Evolutionary conservation across 23 red algal species (phyloP).

Genomic region (Gracilaria caudata): DNA sequence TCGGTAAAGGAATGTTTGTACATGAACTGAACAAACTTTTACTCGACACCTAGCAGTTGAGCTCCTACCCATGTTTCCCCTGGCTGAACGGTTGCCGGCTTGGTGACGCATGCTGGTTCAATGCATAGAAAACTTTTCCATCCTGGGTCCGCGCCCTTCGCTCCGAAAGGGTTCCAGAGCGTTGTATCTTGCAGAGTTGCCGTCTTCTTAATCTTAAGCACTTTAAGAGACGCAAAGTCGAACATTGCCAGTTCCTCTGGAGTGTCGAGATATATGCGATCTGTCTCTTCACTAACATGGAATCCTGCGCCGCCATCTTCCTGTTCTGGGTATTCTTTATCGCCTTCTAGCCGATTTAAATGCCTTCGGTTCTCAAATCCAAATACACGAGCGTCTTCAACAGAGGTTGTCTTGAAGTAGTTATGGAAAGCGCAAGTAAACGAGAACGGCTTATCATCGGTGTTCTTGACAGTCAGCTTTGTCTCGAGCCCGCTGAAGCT

Average conservation of each 20-base stretch:
- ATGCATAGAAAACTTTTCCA: slow-evolving; percentile 97
- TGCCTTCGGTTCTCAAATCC: slow-evolving; percentile 80
- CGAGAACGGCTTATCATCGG: slow-evolving; percentile 67
- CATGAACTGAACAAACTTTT: slow-evolving; percentile 20
- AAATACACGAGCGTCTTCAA: slow-evolving; percentile 82
- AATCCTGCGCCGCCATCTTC: slow-evolving; percentile 76
- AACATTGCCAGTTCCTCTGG: slow-evolving; percentile 94
- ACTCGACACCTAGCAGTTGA: slow-evolving; percentile 90
- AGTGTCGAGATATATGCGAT: slow-evolving; percentile 80
- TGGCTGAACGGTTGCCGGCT: slow-evolving; percentile 74
- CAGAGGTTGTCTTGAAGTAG: slow-evolving; percentile 76
- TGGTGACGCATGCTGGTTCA: slow-evolving; percentile 87
- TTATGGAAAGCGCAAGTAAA: slow-evolving; percentile 98
- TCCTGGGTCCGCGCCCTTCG: slow-evolving; percentile 84
- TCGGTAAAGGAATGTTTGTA: background rate
- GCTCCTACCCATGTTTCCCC: slow-evolving; percentile 92
- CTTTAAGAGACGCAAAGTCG: slow-evolving; percentile 81
- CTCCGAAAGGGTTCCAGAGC: slow-evolving; percentile 97
- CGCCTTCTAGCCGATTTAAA: slow-evolving; percentile 70
- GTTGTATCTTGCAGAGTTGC: slow-evolving; percentile 80
- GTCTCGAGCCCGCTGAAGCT: slow-evolving; percentile 77
- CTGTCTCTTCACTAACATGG: slow-evolving; percentile 71
- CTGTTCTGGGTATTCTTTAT: slow-evolving; percentile 52
- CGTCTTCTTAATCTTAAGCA: slow-evolving; percentile 95
- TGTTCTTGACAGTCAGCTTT: slow-evolving; percentile 82